Conservation (phyloP, 1,284 basidiomycete species). For the Cutaneotrichosporon curvatum region DNA sequence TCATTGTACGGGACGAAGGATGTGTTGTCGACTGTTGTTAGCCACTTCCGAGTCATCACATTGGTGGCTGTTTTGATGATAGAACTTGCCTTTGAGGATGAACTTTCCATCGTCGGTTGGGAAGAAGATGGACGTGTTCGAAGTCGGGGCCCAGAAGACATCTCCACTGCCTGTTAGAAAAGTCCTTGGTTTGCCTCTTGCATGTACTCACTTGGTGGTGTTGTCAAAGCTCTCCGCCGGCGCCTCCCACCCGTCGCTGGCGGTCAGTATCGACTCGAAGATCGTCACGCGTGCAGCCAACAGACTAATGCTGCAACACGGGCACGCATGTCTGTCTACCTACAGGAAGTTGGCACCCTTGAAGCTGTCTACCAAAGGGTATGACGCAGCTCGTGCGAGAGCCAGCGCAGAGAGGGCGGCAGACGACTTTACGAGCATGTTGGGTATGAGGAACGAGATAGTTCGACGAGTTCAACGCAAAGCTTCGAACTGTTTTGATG, state of each 20-base stretch:
- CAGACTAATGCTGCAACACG: too few species aligned
- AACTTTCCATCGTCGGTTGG: conserved; percentile 65
- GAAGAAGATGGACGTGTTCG: conserved; percentile 44
- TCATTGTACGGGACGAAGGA: conserved; percentile 49
- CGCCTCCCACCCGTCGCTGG: conserved; percentile 25
- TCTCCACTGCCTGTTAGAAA: conserved; percentile 53
- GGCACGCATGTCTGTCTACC: too few species aligned
- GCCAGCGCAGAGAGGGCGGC: neutral
- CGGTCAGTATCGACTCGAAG: conserved; percentile 4
- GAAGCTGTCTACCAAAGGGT: conserved; percentile 19
- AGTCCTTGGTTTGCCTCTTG: neutral
- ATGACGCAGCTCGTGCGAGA: conserved; percentile 1
- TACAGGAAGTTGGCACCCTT: conserved; percentile 15
- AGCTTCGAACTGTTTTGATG: too few species aligned
- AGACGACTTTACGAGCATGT: neutral
- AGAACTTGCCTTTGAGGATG: conserved; percentile 70
- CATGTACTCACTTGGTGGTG: conserved; percentile 42
- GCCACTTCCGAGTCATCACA: neutral
- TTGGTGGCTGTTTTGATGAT: neutral
- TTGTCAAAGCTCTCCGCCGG: conserved; percentile 33
- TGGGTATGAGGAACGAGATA: neutral
- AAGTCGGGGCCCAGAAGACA: conserved; percentile 42
- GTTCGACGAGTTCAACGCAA: too few species aligned
- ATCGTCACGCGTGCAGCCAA: too few species aligned
- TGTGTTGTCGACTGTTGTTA: conserved; percentile 27